A percentile compares a stretch with the other conserved stretches of the same genome.
phyloP scores from a whole-genome alignment of 2,329 filamentous ascomycete species.

The Xylogone sp. region DNA sequence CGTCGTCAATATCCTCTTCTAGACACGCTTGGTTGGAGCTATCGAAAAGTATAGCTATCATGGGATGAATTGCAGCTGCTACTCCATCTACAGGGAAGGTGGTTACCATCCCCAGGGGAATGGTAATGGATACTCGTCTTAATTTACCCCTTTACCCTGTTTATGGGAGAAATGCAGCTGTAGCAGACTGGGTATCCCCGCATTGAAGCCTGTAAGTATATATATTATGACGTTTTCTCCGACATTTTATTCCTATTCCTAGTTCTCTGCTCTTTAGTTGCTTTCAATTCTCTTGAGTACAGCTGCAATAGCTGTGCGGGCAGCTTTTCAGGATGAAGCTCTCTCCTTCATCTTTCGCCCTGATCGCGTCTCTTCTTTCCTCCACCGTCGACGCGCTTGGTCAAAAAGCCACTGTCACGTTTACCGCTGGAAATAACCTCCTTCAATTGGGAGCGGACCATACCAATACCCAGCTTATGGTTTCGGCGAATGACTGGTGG shows the following conservation, averaged over 20 bases:
- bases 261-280: background rate
- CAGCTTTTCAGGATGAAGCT: constrained; percentile 14
- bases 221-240: too few relatives aligned
- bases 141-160: too few relatives aligned
- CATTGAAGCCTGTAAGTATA: too few relatives aligned
- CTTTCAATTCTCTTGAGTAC: background rate
- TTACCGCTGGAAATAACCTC: constrained; percentile 29
- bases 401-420: constrained; percentile 40
- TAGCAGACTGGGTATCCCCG: too few relatives aligned
- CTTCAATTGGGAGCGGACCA: constrained; percentile 21
- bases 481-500: constrained; percentile 59
- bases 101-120: too few relatives aligned
- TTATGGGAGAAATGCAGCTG: too few relatives aligned
- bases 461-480: constrained; percentile 46
- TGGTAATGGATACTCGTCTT: too few relatives aligned
- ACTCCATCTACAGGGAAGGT: too few relatives aligned
- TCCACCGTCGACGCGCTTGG: constrained; percentile 36
- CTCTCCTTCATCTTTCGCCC: constrained; percentile 2
- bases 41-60: background rate
- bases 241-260: background rate
- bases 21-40: background rate
- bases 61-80: background rate
- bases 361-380: constrained; percentile 18
- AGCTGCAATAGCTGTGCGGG: background rate
- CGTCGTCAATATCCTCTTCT: background rate